These are phyloP conservation scores for Coprinopsis strossmayeri DNA, from an alignment of 768 basidiomycete species.

Conservation along the genomic window DNA sequence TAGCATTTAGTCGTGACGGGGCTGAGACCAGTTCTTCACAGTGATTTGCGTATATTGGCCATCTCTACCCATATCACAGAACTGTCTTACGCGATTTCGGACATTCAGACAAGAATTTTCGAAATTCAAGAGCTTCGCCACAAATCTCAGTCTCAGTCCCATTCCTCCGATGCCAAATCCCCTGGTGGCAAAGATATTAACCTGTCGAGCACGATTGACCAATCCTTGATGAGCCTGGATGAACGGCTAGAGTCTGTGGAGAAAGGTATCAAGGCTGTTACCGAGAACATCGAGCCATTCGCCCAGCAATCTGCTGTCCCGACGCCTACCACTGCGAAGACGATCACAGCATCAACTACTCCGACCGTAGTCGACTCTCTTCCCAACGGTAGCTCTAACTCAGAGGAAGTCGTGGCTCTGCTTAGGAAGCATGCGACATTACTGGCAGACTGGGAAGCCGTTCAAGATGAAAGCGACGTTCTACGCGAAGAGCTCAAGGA, in stretches of 20 bases:
- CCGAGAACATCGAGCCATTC: conserved; percentile 55
- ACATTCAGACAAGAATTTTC: conserved; percentile 88
- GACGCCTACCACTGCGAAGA: conserved; percentile 8
- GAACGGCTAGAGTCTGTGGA: conserved; percentile 71
- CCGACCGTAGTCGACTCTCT: not conserved
- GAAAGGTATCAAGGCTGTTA: conserved; percentile 64
- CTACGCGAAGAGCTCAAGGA: conserved; percentile 91
- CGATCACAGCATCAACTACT: conserved; percentile 21
- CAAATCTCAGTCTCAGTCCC: conserved; percentile 52
- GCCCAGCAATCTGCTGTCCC: conserved; percentile 13
- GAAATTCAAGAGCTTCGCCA: conserved; percentile 93
- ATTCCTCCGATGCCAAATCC: not conserved
- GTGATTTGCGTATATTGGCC: conserved; percentile 70
- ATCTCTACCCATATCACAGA: conserved; percentile 85
- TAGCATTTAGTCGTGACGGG: conserved; percentile 5
- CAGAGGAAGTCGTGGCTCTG: conserved; percentile 34
- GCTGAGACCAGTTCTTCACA: conserved; percentile 25
- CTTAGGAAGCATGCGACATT: conserved; percentile 72
- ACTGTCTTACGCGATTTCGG: conserved; percentile 78
- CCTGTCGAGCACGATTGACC: conserved; percentile 67
- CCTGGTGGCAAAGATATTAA: conserved; percentile 43
- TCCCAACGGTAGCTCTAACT: conserved; percentile 27
- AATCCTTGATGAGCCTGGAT: conserved; percentile 72
- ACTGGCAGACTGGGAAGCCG: conserved; percentile 71
- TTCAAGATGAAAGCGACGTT: conserved; percentile 74